A percentile compares a stretch with the other conserved stretches of the same genome.
Evolutionary conservation across 192 early-diverging fungal species (phyloP).

Genomic region (Podochytrium sp.): DNA sequence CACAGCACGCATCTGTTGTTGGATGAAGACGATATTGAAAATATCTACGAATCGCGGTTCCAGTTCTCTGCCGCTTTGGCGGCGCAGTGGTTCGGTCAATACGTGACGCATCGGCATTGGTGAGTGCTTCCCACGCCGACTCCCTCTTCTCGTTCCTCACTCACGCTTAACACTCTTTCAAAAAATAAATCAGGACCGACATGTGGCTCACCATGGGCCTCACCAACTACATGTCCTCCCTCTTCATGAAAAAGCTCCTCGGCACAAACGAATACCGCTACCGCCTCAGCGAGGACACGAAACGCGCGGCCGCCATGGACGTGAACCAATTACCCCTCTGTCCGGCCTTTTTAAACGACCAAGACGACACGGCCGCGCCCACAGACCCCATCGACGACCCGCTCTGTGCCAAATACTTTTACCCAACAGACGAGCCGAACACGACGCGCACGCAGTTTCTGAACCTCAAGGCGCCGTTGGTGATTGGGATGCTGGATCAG

Average conservation of each 20-base stretch:
- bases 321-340: conserved; percentile 87
- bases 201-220: conserved; percentile 88
- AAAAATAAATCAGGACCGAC: conserved; percentile 70
- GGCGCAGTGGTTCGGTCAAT: conserved; percentile 95
- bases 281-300: conserved; percentile 84
- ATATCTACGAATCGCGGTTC: conserved; percentile 80
- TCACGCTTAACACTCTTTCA: conserved; percentile 37
- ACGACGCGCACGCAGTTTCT: conserved; percentile 71
- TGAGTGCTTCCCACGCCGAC: conserved; percentile 27
- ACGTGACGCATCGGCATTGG: conserved; percentile 54
- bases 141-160: background rate
- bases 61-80: conserved; percentile 72
- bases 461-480: conserved; percentile 81
- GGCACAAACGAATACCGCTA: conserved; percentile 89
- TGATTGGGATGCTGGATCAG: conserved; percentile 90
- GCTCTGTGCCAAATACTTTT: conserved; percentile 43
- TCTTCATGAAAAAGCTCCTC: conserved; percentile 80
- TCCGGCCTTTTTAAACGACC: conserved; percentile 45
- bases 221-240: conserved; percentile 71
- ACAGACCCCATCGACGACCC: conserved; percentile 40
- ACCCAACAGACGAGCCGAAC: conserved; percentile 48
- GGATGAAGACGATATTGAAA: conserved; percentile 79
- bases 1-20: conserved; percentile 66
- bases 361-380: conserved; percentile 4
- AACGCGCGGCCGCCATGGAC: conserved; percentile 79